Conservation (phyloP, 2,329 filamentous ascomycete species). For the Colletotrichum tofieldiae region DNA sequence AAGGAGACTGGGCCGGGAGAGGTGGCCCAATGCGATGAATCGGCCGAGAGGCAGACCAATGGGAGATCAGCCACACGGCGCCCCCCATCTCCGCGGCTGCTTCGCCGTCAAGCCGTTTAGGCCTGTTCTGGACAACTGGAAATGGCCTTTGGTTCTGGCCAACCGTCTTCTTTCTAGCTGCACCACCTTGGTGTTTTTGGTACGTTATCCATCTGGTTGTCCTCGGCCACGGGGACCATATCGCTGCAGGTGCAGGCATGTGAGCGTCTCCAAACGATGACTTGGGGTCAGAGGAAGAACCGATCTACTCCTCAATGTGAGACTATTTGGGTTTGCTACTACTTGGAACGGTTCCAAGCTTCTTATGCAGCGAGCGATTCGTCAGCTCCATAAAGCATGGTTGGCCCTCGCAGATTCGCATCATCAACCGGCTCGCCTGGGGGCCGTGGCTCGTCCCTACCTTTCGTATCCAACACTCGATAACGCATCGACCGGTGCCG, state of each 20-base stretch:
- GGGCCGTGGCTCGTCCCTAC: neutral
- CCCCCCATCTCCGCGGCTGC: constrained; percentile 8
- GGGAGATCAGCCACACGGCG: neutral
- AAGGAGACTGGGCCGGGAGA: neutral
- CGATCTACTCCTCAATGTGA: neutral
- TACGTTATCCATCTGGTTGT: neutral
- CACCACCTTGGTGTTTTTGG: neutral
- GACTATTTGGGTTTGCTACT: neutral
- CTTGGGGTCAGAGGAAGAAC: neutral
- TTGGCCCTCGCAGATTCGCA: neutral
- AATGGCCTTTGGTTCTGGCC: neutral
- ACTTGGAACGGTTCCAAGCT: neutral
- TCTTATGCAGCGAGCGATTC: neutral
- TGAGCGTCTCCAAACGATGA: neutral
- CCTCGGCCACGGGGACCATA: neutral
- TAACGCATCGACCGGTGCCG: neutral
- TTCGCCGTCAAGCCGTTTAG: neutral
- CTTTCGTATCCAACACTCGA: neutral
- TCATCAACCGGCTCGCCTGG: neutral
- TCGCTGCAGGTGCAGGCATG: constrained; percentile 6
- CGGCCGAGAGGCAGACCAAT: constrained; percentile 36
- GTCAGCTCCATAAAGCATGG: neutral
- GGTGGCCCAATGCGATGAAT: constrained; percentile 23
- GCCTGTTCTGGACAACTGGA: neutral
- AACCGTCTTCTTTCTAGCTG: neutral